Conservation (phyloP, 306 rosid species). For the Vicia faba region DNA sequence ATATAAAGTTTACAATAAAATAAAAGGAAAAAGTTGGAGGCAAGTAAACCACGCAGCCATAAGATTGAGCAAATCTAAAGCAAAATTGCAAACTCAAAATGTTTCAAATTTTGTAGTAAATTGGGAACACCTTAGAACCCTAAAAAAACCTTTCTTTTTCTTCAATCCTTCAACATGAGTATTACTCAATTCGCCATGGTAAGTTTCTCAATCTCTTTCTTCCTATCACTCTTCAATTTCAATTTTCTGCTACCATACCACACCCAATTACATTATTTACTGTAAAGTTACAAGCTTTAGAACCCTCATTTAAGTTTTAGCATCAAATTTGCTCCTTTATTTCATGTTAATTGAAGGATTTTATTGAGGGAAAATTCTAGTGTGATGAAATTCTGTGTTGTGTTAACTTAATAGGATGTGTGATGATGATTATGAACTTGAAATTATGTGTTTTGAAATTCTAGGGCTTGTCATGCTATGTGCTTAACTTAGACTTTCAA, state of each 20-base stretch:
- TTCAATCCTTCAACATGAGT: conserved; percentile 45
- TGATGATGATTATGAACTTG: conserved; percentile 16
- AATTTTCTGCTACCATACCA: background rate
- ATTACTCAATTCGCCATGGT: conserved; percentile 95
- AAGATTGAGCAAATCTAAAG: background rate
- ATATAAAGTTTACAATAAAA: too few relatives aligned
- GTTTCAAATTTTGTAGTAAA: conserved; percentile 16
- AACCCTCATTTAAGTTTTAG: conserved; percentile 33
- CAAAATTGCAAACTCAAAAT: background rate
- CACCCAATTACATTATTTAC: conserved; percentile 10
- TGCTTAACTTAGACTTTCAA: conserved; percentile 33
- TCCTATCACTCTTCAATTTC: background rate
- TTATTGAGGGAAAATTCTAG: conserved; percentile 1
- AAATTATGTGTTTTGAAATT: too few relatives aligned
- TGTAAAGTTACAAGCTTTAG: background rate
- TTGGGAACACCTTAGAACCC: conserved; percentile 38
- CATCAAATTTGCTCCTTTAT: conserved; percentile 17
- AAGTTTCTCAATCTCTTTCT: conserved; percentile 31
- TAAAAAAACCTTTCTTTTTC: conserved; percentile 11
- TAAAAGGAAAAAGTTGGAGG: too few relatives aligned
- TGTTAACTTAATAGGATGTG: conserved; percentile 22
- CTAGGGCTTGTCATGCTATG: background rate
- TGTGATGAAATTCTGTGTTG: conserved; percentile 20
- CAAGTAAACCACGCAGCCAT: too few relatives aligned
- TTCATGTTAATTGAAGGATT: conserved; percentile 10